Percentiles rank a stretch among this genome's conserved stretches.
Conservation (phyloP, 441 rosid species). For the Macaranga tanarius region DNA sequence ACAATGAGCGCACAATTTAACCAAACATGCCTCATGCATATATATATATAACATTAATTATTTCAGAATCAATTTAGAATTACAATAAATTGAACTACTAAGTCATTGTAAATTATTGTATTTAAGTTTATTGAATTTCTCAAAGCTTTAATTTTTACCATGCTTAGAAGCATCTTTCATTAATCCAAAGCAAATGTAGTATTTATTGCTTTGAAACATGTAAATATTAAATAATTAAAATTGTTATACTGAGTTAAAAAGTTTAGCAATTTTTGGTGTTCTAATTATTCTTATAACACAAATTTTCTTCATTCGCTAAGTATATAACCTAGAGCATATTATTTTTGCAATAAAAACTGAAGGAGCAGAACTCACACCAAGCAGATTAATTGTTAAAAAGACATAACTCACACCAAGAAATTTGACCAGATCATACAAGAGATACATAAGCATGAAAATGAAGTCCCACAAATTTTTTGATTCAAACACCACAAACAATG, state of each 20-base stretch:
- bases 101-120: neutral
- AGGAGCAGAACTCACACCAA: neutral
- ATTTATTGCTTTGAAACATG: neutral
- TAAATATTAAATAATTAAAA: no score
- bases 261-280: neutral
- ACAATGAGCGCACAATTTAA: conserved; percentile 10
- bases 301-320: neutral
- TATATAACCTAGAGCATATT: no score
- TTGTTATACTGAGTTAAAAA: no score
- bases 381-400: neutral
- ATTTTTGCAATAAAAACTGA: no score
- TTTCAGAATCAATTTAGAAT: neutral
- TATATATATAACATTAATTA: neutral
- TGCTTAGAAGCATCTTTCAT: conserved; percentile 15
- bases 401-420: conserved; percentile 14
- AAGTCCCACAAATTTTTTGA: conserved; percentile 5
- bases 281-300: no score
- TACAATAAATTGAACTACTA: neutral
- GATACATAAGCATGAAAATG: conserved; percentile 5
- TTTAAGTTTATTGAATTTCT: neutral
- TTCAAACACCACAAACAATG: neutral
- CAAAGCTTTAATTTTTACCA: neutral
- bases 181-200: neutral
- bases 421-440: conserved; percentile 22
- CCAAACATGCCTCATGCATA: conserved; percentile 17